Evolutionary conservation across 305 asterid species (phyloP).

Genomic region (Fraxinus greggii): DNA sequence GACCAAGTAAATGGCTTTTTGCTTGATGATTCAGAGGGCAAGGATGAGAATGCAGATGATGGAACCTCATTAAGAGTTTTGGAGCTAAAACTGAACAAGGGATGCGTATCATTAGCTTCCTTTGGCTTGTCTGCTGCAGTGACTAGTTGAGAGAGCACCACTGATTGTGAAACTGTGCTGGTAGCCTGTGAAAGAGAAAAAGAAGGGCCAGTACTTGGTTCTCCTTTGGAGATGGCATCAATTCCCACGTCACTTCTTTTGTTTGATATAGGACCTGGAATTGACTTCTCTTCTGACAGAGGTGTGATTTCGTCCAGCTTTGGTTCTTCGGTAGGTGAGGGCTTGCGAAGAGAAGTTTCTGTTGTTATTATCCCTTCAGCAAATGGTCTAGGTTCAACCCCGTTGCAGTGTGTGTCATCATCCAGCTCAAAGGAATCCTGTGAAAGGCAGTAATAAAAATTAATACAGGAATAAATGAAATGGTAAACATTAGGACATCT

Average conservation of each 20-base stretch:
- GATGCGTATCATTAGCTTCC: slow-evolving; percentile 34
- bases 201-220: slow-evolving; percentile 23
- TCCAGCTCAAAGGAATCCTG: slow-evolving; percentile 51
- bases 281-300: slow-evolving; percentile 32
- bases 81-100: slow-evolving; percentile 39
- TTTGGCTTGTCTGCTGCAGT: slow-evolving; percentile 34
- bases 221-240: slow-evolving; percentile 20
- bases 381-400: slow-evolving; percentile 30
- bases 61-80: slow-evolving; percentile 35
- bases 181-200: slow-evolving; percentile 29
- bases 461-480: not conserved
- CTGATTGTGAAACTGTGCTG: slow-evolving; percentile 24
- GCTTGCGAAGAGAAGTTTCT: slow-evolving; percentile 25
- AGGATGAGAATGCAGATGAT: slow-evolving; percentile 19
- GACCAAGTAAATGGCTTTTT: slow-evolving; percentile 24
- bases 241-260: slow-evolving; percentile 28
- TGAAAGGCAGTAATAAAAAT: slow-evolving; percentile 19
- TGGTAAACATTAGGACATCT: not conserved
- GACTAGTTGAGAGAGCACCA: slow-evolving; percentile 24
- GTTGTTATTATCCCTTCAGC: slow-evolving; percentile 30
- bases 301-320: slow-evolving; percentile 21
- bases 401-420: slow-evolving; percentile 41
- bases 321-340: slow-evolving; percentile 33
- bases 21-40: slow-evolving; percentile 28
- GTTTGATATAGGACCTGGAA: slow-evolving; percentile 20